A percentile compares a stretch with the other conserved stretches of the same genome.
These are phyloP conservation scores for Sugiyamaella boreocaroliniensis DNA, from an alignment of 805 yeast species.

Conservation along the genomic window DNA sequence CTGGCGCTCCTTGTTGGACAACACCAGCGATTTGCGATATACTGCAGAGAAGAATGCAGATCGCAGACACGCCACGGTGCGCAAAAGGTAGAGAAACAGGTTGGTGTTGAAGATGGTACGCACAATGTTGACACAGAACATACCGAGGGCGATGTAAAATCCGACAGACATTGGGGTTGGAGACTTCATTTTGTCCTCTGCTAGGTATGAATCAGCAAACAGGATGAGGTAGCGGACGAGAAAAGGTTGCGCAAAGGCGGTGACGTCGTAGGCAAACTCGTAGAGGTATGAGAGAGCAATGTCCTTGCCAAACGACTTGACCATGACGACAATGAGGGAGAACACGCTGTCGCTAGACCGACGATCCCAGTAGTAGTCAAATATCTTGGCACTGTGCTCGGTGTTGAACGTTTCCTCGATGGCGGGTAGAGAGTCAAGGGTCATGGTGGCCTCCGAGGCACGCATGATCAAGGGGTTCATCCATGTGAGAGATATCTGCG, in stretches of 20 bases:
- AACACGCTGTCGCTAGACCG: slow-evolving; percentile 17
- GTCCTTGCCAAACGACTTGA: slow-evolving; percentile 37
- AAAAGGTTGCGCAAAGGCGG: slow-evolving; percentile 41
- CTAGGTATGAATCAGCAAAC: slow-evolving; percentile 45
- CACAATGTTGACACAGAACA: slow-evolving; percentile 70
- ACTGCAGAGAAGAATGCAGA: slow-evolving; percentile 57
- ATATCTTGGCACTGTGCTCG: slow-evolving; percentile 6
- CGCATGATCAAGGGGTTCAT: slow-evolving; percentile 53
- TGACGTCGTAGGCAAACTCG: slow-evolving; percentile 38
- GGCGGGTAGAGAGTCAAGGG: slow-evolving; percentile 30
- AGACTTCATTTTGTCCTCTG: slow-evolving; percentile 19
- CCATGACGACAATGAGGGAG: slow-evolving; percentile 14
- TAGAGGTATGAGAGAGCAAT: slow-evolving; percentile 40
- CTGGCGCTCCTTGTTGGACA: slow-evolving; percentile 61
- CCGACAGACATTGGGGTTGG: slow-evolving; percentile 61
- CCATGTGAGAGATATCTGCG: slow-evolving; percentile 52
- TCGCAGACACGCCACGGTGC: slow-evolving; percentile 61
- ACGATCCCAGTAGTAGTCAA: slow-evolving; percentile 20
- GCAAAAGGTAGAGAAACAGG: slow-evolving; percentile 67
- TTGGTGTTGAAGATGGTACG: slow-evolving; percentile 75
- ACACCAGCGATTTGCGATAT: slow-evolving; percentile 59
- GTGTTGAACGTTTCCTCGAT: slow-evolving; percentile 32
- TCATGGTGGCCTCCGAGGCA: slow-evolving; percentile 40
- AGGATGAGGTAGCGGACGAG: slow-evolving; percentile 33
- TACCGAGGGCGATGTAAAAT: slow-evolving; percentile 62